Evolutionary conservation across 2,329 filamentous ascomycete genomes (phyloP).

Genomic region (Beauveria medogensis): DNA sequence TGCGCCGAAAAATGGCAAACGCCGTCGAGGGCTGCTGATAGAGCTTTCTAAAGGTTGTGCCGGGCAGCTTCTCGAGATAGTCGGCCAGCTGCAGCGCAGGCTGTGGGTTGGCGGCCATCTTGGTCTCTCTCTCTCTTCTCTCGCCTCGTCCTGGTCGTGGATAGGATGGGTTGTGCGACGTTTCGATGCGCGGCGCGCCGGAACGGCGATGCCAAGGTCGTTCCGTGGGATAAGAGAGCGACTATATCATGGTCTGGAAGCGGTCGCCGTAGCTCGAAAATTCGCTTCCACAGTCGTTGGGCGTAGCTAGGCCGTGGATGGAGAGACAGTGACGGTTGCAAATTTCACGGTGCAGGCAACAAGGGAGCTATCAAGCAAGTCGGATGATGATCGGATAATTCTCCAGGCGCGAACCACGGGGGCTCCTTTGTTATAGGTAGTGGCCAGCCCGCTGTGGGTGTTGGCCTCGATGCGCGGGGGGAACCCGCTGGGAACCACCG

Average conservation of each 20-base stretch:
- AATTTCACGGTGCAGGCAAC: not conserved
- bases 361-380: not conserved
- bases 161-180: too few species aligned
- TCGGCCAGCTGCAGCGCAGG: slow-evolving; percentile 63
- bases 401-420: too few species aligned
- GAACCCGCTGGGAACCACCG: not conserved
- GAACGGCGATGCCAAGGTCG: slow-evolving; percentile 8
- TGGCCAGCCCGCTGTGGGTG: not conserved
- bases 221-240: not conserved
- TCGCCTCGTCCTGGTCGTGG: not conserved
- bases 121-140: slow-evolving; percentile 11
- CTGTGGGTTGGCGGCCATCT: slow-evolving; percentile 37
- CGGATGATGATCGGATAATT: slow-evolving; percentile 13
- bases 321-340: not conserved
- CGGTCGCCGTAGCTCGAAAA: not conserved
- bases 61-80: slow-evolving; percentile 86
- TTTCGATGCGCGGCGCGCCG: not conserved
- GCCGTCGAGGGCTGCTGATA: slow-evolving; percentile 96
- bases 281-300: not conserved
- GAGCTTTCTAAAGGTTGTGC: slow-evolving; percentile 80
- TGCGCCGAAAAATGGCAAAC: slow-evolving; percentile 91
- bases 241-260: slow-evolving; percentile 14
- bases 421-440: not conserved
- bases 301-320: not conserved
- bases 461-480: not conserved